Conservation (phyloP, 768 basidiomycete species). For the Boletus rubroflammeus region DNA sequence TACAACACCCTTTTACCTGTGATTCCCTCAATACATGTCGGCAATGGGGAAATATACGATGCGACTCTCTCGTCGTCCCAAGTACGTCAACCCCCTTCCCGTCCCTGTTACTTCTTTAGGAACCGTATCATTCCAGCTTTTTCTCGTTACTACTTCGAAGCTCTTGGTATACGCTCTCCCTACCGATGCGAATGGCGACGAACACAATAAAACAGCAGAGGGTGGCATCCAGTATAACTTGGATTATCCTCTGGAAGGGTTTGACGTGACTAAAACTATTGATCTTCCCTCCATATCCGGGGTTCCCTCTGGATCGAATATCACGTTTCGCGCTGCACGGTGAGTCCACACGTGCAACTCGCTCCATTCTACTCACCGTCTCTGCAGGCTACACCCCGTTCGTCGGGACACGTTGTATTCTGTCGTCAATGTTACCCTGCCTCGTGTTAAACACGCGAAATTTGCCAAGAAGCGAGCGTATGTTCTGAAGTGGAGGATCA, state of each 20-base stretch:
- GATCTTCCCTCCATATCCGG: constrained; percentile 51
- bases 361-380: constrained; percentile 7
- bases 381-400: constrained; percentile 52
- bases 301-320: constrained; percentile 38
- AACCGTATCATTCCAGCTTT: constrained; percentile 41
- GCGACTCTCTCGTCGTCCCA: constrained; percentile 67
- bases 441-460: constrained; percentile 55
- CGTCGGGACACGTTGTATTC: constrained; percentile 58
- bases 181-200: constrained; percentile 1
- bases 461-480: constrained; percentile 56
- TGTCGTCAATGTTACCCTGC: constrained; percentile 63
- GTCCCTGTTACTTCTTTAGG: background rate
- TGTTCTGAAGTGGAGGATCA: constrained; percentile 69
- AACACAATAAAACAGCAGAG: background rate
- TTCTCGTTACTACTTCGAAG: constrained; percentile 61
- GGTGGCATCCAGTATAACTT: constrained; percentile 25
- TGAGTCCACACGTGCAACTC: constrained; percentile 19
- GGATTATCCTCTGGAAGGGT: constrained; percentile 8
- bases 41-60: constrained; percentile 83
- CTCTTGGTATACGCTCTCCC: constrained; percentile 64
- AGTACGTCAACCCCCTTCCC: constrained; percentile 37
- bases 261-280: constrained; percentile 49
- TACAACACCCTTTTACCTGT: constrained; percentile 56
- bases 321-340: constrained; percentile 65
- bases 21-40: constrained; percentile 45